phyloP scores from a whole-genome alignment of 768 basidiomycete species.

The Pisolithus tinctorius region DNA sequence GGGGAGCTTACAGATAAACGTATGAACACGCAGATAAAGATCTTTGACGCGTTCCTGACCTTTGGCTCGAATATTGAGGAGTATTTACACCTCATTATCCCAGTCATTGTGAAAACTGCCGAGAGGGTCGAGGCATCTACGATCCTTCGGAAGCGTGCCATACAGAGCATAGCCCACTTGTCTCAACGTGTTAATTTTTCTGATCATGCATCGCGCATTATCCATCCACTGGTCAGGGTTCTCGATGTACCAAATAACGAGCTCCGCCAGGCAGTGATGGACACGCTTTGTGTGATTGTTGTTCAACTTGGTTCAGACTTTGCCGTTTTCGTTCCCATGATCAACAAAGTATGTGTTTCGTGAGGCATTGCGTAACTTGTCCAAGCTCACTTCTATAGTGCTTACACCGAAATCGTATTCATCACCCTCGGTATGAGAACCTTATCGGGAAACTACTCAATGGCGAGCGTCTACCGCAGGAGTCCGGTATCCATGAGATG shows the following conservation, averaged over 20 bases:
- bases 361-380: not conserved
- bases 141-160: slow-evolving; percentile 77
- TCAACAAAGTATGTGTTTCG: slow-evolving; percentile 67
- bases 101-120: slow-evolving; percentile 87
- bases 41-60: slow-evolving; percentile 90
- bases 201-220: slow-evolving; percentile 94
- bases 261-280: slow-evolving; percentile 80
- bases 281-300: slow-evolving; percentile 86
- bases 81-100: slow-evolving; percentile 93
- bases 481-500: slow-evolving; percentile 63
- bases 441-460: slow-evolving; percentile 84
- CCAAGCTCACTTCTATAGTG: slow-evolving; percentile 40
- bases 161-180: slow-evolving; percentile 85
- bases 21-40: slow-evolving; percentile 74
- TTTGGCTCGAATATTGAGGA: slow-evolving; percentile 97
- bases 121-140: slow-evolving; percentile 74
- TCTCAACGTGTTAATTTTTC: slow-evolving; percentile 94
- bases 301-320: slow-evolving; percentile 94
- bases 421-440: slow-evolving; percentile 80
- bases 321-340: slow-evolving; percentile 95
- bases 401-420: slow-evolving; percentile 66
- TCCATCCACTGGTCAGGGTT: slow-evolving; percentile 90
- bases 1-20: slow-evolving; percentile 80
- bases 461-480: slow-evolving; percentile 88
- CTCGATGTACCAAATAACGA: slow-evolving; percentile 71